Conservation (phyloP, 345 rosid genomes). For the Syzygium aqueum region DNA sequence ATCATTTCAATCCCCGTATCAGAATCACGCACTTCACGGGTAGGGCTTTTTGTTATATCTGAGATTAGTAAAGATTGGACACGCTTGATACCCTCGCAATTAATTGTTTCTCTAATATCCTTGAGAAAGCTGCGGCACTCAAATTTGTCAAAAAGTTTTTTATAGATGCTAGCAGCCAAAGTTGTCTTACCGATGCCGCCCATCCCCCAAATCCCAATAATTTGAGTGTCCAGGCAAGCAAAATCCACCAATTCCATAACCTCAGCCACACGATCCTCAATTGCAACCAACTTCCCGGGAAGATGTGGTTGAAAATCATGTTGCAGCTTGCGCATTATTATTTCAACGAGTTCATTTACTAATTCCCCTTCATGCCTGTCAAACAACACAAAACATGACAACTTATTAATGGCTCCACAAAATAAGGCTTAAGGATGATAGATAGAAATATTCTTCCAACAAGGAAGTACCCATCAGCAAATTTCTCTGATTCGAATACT, state of each 20-base stretch:
- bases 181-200: background rate
- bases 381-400: too few species aligned
- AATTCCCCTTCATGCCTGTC: too few species aligned
- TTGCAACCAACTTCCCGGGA: rapidly evolving
- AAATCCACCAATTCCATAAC: rapidly evolving
- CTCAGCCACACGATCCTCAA: rapidly evolving
- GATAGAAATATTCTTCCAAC: too few species aligned
- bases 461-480: too few species aligned
- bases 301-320: too few species aligned
- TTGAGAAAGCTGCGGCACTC: rapidly evolving
- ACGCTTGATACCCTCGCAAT: rapidly evolving
- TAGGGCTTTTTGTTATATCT: rapidly evolving
- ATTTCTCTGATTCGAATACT: too few species aligned
- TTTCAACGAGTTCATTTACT: too few species aligned
- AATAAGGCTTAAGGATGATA: too few species aligned
- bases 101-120: background rate
- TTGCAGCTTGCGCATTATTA: too few species aligned
- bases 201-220: background rate
- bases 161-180: rapidly evolving
- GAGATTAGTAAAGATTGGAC: rapidly evolving
- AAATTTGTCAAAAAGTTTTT: rapidly evolving
- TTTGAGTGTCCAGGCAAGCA: rapidly evolving
- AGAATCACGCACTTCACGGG: background rate
- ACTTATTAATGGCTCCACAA: too few species aligned
- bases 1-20: rapidly evolving